A percentile compares a stretch with the other conserved stretches of the same genome.
Evolutionary conservation across 768 basidiomycete species (phyloP).

Genomic region (Hortiboletus campestris): DNA sequence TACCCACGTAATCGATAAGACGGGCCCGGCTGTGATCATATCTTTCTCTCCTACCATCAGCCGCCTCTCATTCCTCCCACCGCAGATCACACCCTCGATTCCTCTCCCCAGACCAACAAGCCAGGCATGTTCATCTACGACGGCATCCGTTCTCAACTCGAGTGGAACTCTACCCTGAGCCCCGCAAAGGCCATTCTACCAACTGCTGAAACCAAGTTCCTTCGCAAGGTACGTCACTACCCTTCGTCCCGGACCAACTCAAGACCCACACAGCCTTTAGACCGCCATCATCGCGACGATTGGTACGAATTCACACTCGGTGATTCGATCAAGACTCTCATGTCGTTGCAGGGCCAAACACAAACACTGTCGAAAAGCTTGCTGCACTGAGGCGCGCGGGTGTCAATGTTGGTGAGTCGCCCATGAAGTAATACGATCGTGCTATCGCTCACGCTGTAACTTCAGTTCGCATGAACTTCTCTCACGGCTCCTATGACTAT

Average conservation of each 20-base stretch:
- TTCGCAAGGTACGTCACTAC: constrained; percentile 73
- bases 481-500: constrained; percentile 97
- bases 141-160: constrained; percentile 77
- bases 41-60: constrained; percentile 12
- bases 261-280: constrained; percentile 41
- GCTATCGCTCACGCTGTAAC: constrained; percentile 6
- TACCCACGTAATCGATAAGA: constrained; percentile 15
- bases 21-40: constrained; percentile 4
- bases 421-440: not conserved
- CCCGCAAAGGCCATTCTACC: constrained; percentile 68
- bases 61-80: constrained; percentile 3
- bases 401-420: constrained; percentile 89
- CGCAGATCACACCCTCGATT: constrained; percentile 11
- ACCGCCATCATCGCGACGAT: constrained; percentile 99
- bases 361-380: constrained; percentile 88
- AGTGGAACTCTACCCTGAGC: constrained; percentile 86
- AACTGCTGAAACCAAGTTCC: constrained; percentile 77
- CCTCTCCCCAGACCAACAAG: constrained; percentile 7
- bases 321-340: constrained; percentile 3
- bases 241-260: not conserved
- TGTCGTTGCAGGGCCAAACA: constrained; percentile 74
- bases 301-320: constrained; percentile 48
- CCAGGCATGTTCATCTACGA: constrained; percentile 52
- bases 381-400: constrained; percentile 82
- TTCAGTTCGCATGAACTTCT: constrained; percentile 99